These are phyloP conservation scores for Geosmithia putterillii DNA, from an alignment of 2,329 filamentous ascomycete species.

Conservation along the genomic window DNA sequence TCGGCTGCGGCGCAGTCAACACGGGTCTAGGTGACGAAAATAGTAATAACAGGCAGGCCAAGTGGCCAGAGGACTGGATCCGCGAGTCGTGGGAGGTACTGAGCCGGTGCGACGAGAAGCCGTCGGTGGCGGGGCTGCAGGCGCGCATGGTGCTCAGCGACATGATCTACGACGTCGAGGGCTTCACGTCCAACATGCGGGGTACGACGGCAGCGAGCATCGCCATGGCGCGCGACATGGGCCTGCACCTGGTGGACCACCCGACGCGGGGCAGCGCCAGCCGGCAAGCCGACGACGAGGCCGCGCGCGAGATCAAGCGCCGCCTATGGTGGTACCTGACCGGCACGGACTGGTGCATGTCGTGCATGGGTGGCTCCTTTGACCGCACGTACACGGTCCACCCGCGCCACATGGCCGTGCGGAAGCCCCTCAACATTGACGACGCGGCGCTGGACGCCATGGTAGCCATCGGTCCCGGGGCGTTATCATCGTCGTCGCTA, in stretches of 20 bases:
- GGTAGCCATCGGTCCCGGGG: slow-evolving; percentile 12
- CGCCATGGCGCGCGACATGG: slow-evolving; percentile 15
- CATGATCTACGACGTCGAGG: background rate
- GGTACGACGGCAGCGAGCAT: background rate
- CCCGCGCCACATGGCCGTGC: slow-evolving; percentile 24
- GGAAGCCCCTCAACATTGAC: slow-evolving; percentile 23
- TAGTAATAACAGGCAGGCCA: background rate
- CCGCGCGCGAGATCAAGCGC: slow-evolving; percentile 20
- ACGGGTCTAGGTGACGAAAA: background rate
- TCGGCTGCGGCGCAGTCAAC: background rate
- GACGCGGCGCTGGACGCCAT: slow-evolving; percentile 20
- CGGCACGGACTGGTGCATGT: slow-evolving; percentile 21
- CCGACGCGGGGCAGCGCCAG: slow-evolving; percentile 10
- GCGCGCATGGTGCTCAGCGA: background rate
- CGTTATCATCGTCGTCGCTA: too few species aligned
- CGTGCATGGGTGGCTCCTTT: slow-evolving; percentile 18
- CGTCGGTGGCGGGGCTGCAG: background rate
- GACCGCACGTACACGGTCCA: slow-evolving; percentile 22
- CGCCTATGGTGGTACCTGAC: slow-evolving; percentile 32
- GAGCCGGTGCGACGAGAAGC: background rate
- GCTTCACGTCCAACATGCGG: background rate
- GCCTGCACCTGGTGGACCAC: slow-evolving; percentile 23
- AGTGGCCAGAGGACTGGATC: background rate
- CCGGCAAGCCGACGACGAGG: slow-evolving; percentile 10
- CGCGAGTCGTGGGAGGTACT: background rate